Conservation (phyloP, 2,329 filamentous ascomycete species). For the Phyllosticta citriasiana region DNA sequence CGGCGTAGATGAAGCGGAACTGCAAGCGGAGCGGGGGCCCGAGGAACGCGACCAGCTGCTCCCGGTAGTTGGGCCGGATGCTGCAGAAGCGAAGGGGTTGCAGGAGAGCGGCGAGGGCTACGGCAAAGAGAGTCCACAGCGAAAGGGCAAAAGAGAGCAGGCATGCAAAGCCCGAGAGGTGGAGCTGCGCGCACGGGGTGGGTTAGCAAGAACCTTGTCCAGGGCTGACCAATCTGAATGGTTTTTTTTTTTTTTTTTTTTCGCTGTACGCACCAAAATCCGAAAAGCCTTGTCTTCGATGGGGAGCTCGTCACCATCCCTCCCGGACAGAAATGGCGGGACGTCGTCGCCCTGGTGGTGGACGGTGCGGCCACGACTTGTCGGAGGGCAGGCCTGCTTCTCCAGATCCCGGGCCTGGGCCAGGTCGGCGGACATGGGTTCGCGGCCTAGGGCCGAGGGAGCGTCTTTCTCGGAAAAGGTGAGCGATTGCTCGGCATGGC, state of each 20-base stretch:
- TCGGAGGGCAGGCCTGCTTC: conserved; percentile 19
- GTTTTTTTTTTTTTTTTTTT: neutral
- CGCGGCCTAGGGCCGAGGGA: conserved; percentile 15
- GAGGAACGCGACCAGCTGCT: conserved; percentile 43
- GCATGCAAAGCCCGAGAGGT: conserved; percentile 44
- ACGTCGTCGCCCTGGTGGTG: conserved; percentile 21
- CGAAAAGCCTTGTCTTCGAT: conserved; percentile 36
- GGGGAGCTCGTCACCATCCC: conserved; percentile 26
- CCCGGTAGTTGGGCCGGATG: conserved; percentile 34
- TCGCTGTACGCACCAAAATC: conserved; percentile 26
- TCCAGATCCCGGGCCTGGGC: conserved; percentile 20
- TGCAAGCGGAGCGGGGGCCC: conserved; percentile 44
- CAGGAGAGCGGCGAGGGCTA: conserved; percentile 39
- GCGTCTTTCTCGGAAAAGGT: conserved; percentile 9
- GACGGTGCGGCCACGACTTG: conserved; percentile 15
- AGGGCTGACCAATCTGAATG: neutral
- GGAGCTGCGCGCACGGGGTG: conserved; percentile 32
- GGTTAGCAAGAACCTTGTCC: neutral
- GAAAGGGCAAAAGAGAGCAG: conserved; percentile 44
- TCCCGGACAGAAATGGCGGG: conserved; percentile 6
- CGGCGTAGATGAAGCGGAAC: conserved; percentile 39
- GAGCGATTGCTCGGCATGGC: conserved; percentile 12
- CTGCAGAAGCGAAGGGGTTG: conserved; percentile 47
- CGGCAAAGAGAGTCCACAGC: conserved; percentile 41
- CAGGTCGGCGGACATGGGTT: conserved; percentile 11